Conservation (phyloP, 441 rosid genomes). For the Syzygium syzygioides region DNA sequence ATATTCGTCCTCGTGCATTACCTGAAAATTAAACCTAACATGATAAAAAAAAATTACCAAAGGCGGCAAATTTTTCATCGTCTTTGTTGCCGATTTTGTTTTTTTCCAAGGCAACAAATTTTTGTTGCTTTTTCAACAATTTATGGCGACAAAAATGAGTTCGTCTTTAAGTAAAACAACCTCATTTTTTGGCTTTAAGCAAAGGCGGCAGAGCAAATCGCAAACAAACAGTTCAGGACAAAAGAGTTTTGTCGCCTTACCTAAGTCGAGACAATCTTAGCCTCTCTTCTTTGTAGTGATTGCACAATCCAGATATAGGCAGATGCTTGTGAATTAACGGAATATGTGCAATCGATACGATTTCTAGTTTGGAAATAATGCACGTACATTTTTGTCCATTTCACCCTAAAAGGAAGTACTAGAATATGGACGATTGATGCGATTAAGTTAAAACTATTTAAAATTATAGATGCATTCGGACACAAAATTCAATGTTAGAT, state of each 20-base stretch:
- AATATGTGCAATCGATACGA: not conserved
- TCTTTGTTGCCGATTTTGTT: not conserved
- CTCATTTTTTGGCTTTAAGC: not conserved
- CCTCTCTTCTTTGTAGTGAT: not conserved
- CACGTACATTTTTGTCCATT: not conserved
- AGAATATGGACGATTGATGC: not conserved
- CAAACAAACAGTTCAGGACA: not conserved
- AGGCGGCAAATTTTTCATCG: not conserved
- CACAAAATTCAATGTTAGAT: not conserved
- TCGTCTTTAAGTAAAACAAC: not conserved
- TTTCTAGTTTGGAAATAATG: not conserved
- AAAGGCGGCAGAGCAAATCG: not conserved
- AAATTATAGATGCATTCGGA: not conserved
- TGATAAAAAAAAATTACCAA: not conserved
- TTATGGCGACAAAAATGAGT: not conserved
- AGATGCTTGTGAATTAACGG: not conserved
- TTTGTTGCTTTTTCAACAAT: not conserved
- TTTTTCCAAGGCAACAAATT: not conserved
- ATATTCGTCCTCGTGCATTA: rapidly evolving
- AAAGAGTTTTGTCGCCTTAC: not conserved
- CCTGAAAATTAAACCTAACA: not conserved
- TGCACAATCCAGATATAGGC: not conserved
- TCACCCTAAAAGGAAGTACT: not conserved
- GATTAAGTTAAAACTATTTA: not conserved
- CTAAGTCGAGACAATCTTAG: not conserved